Conservation (phyloP, 805 yeast genomes). For the Priceomyces castillae region DNA sequence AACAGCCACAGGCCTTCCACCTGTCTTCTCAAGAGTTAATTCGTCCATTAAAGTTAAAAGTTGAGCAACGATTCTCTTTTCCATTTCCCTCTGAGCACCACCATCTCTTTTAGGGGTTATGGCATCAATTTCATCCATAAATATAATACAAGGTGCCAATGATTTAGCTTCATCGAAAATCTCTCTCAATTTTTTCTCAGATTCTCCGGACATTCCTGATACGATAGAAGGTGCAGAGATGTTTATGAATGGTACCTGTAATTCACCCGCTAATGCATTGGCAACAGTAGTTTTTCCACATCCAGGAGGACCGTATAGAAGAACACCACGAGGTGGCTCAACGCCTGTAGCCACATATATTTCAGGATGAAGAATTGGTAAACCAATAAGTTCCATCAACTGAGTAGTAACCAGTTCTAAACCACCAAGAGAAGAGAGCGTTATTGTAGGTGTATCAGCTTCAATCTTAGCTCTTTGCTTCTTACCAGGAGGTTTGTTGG, state of each 20-base stretch:
- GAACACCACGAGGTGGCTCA: constrained; percentile 91
- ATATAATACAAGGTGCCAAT: constrained; percentile 88
- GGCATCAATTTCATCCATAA: constrained; percentile 96
- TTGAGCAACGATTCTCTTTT: constrained; percentile 93
- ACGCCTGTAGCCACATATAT: constrained; percentile 84
- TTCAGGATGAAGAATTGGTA: constrained; percentile 93
- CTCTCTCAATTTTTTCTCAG: constrained; percentile 91
- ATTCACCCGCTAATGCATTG: constrained; percentile 91
- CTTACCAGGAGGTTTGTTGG: constrained; percentile 28
- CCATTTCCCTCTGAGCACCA: constrained; percentile 95
- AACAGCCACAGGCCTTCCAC: constrained; percentile 88
- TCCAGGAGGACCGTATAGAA: constrained; percentile 98
- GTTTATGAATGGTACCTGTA: constrained; percentile 87
- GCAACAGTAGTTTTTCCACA: constrained; percentile 98
- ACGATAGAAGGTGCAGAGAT: constrained; percentile 95
- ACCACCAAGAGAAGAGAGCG: constrained; percentile 81
- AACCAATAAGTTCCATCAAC: constrained; percentile 83
- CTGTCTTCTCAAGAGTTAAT: constrained; percentile 80
- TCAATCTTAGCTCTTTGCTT: constrained; percentile 45
- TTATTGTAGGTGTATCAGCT: constrained; percentile 66
- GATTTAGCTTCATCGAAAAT: constrained; percentile 88
- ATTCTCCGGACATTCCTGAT: constrained; percentile 99
- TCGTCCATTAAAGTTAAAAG: constrained; percentile 93
- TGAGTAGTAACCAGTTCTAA: constrained; percentile 82
- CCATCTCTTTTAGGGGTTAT: constrained; percentile 98